Base-by-base conservation (phyloP, 768 basidiomycete species). In the Pleurotus djamor region DNA sequence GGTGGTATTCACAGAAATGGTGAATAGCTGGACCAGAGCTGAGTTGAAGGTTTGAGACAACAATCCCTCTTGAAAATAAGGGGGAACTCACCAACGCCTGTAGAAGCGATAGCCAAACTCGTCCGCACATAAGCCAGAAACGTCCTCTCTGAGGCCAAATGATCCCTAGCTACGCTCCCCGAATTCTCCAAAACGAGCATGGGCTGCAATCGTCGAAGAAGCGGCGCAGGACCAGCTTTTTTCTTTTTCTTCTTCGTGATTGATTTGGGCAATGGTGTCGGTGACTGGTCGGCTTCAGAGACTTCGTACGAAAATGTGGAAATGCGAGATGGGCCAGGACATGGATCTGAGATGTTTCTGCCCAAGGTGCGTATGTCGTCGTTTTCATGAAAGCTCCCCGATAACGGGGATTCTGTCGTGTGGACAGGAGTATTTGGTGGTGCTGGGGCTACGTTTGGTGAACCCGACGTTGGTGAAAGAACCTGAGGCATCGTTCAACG, bases 111-210 rank as follows among this genome's bases (percentile, higher is more conserved):
- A 6, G 79, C 70, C 12, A 80, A 65, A 54, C 79, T 80, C 28
- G 82, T 82, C 44, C 81, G 69, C 17, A 82, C 69, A 66, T 82
- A 83, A 13, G 81, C 79, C 4, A 82, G 69, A 61, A 79, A 82
- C 4, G 79, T 82, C 36, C 80, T 69, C 61, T 83, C 82, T 5
- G 72, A 72, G 1, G 81, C 78, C 7, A 83, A 71, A 60, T 83
- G 81, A 66, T 82, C 81, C n/a, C 82, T 70, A 37, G 82, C 82
- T 52, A 80, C 79, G 55, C 71, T 75, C 13, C 81, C 80, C 35
- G 74, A 71, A 62, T 82, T 83, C 67, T 79, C 71, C 14, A 83
- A 67, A 2, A 63, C 41, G 2, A 68, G 50, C 17, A 59, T 54
- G 2, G 66, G 54, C 37, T 55, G 36, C 38, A 55, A 17, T 21